phyloP scores from a whole-genome alignment of 768 basidiomycete genomes.

The Lactifluus pinguis region DNA sequence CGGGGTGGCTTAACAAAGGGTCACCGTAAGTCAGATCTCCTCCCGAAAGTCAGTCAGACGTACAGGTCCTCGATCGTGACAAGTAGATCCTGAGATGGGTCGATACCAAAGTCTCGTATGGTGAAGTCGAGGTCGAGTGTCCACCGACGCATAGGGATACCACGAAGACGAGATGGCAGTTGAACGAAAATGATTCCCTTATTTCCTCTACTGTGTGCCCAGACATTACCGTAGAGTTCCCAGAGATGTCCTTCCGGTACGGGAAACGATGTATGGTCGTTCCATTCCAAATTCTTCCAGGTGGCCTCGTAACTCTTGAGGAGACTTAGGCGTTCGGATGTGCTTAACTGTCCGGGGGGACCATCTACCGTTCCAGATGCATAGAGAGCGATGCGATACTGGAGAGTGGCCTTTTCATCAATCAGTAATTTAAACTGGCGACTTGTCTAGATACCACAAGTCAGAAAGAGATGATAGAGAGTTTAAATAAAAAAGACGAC shows the following conservation, averaged over 20 bases:
- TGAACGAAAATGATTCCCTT: slow-evolving; percentile 4
- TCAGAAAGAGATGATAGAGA: not conserved
- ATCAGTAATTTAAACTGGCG: slow-evolving; percentile 7
- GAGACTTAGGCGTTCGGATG: slow-evolving; percentile 1
- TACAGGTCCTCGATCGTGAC: slow-evolving; percentile 17
- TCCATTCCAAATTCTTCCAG: slow-evolving; percentile 15
- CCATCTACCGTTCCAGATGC: slow-evolving; percentile 13
- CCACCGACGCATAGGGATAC: slow-evolving; percentile 15
- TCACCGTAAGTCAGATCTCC: not conserved
- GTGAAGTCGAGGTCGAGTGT: slow-evolving; percentile 1
- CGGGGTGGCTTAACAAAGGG: not conserved
- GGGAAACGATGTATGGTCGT: not conserved
- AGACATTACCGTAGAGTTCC: slow-evolving; percentile 18
- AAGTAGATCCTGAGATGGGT: slow-evolving; percentile 18
- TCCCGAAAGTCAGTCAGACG: slow-evolving; percentile 20
- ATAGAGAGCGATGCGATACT: slow-evolving; percentile 10
- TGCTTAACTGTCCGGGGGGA: not conserved
- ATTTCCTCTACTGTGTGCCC: slow-evolving; percentile 5
- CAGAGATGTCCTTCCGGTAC: not conserved
- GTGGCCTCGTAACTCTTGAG: slow-evolving; percentile 6
- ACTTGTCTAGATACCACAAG: not conserved
- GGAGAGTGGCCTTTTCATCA: slow-evolving; percentile 5
- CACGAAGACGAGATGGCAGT: slow-evolving; percentile 16
- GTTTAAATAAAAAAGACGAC: not conserved
- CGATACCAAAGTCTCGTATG: slow-evolving; percentile 16